These are phyloP conservation scores for Alternaria sp. DNA, from an alignment of 2,329 filamentous ascomycete species.

Conservation along the genomic window DNA sequence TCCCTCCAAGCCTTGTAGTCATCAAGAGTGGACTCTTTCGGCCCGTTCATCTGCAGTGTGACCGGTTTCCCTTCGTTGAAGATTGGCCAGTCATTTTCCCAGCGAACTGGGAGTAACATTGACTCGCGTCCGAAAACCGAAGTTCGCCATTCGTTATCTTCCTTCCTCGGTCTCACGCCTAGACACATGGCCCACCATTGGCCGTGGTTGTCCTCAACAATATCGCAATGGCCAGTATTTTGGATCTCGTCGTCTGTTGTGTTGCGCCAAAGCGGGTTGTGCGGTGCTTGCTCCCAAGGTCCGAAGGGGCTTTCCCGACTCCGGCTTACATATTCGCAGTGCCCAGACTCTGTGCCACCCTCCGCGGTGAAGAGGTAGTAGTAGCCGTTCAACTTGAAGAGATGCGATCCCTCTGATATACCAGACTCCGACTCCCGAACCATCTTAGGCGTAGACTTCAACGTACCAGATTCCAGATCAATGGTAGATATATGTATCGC, in stretches of 20 bases:
- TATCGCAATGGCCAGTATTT: slow-evolving; percentile 34
- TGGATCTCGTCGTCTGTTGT: slow-evolving; percentile 42
- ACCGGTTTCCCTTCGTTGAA: slow-evolving; percentile 58
- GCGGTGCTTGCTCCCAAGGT: slow-evolving; percentile 42
- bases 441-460: slow-evolving; percentile 21
- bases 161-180: slow-evolving; percentile 25
- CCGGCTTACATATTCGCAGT: slow-evolving; percentile 59
- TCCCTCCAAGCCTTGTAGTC: slow-evolving; percentile 19
- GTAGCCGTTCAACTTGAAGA: slow-evolving; percentile 31
- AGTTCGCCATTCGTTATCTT: slow-evolving; percentile 6
- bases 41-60: slow-evolving; percentile 43
- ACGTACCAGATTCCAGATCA: slow-evolving; percentile 38
- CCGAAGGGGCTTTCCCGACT: slow-evolving; percentile 51
- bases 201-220: slow-evolving; percentile 30
- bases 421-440: slow-evolving; percentile 34
- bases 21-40: slow-evolving; percentile 5
- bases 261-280: slow-evolving; percentile 48
- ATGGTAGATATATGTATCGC: slow-evolving; percentile 41
- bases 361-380: slow-evolving; percentile 41
- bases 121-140: slow-evolving; percentile 53
- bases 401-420: slow-evolving; percentile 45
- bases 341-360: slow-evolving; percentile 46
- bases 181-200: slow-evolving; percentile 48
- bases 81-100: slow-evolving; percentile 60
- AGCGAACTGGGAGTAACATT: slow-evolving; percentile 58